Percentiles rank a stretch among this genome's conserved stretches.
phyloP scores from a whole-genome alignment of 23 red algal genomes.

The Cyanidiococcus yangmingshanensis region DNA sequence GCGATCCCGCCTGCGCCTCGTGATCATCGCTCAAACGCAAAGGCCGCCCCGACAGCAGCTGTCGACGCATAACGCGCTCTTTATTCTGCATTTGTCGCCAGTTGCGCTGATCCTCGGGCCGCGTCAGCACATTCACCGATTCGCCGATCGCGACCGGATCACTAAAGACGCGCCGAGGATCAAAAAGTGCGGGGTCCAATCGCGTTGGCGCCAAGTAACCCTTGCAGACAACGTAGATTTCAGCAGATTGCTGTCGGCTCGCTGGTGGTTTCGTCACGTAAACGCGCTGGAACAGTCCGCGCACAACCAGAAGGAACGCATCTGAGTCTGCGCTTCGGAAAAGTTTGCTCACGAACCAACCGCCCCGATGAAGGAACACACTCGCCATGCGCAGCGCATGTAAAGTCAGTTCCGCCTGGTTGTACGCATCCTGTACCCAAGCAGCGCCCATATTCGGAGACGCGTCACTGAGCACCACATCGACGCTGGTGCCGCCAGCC shows the following conservation, averaged over 20 bases:
- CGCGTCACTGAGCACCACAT: slow-evolving; percentile 86
- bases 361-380: slow-evolving; percentile 51
- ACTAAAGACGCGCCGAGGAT: slow-evolving; percentile 83
- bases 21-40: not conserved
- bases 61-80: not conserved
- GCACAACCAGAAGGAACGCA: slow-evolving; percentile 68
- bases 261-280: slow-evolving; percentile 80
- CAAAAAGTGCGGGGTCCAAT: slow-evolving; percentile 58
- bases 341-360: slow-evolving; percentile 88
- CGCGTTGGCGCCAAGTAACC: slow-evolving; percentile 46
- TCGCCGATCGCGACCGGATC: slow-evolving; percentile 19
- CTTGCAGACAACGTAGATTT: slow-evolving; percentile 81
- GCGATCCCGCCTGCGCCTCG: slow-evolving; percentile 15
- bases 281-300: slow-evolving; percentile 67
- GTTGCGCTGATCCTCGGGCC: slow-evolving; percentile 13
- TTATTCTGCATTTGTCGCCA: slow-evolving; percentile 1
- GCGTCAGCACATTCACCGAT: not conserved
- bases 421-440: slow-evolving; percentile 94
- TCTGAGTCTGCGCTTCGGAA: slow-evolving; percentile 87
- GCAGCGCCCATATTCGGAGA: slow-evolving; percentile 93
- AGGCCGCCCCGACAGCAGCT: slow-evolving; percentile 14
- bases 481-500: slow-evolving; percentile 22
- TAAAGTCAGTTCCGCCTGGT: slow-evolving; percentile 87
- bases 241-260: slow-evolving; percentile 63
- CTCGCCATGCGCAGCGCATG: slow-evolving; percentile 57